Evolutionary conservation across 352 stramenopile species (phyloP).

Genomic region (Globisporangium camurandrum): DNA sequence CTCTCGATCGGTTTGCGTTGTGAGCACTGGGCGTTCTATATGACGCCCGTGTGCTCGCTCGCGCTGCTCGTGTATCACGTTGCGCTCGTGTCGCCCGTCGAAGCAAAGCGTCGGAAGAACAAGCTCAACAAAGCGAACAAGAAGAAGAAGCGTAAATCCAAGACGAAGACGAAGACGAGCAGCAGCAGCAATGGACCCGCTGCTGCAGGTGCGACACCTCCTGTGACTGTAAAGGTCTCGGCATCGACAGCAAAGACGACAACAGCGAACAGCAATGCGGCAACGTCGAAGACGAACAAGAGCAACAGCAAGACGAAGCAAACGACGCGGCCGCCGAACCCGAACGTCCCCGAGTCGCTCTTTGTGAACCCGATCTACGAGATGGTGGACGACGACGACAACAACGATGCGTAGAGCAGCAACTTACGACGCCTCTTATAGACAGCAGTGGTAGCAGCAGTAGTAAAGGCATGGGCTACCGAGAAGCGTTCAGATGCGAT

Average conservation of each 20-base stretch:
- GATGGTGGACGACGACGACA: slow-evolving; percentile 10
- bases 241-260: neutral
- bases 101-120: slow-evolving; percentile 48
- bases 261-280: neutral
- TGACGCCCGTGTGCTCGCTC: slow-evolving; percentile 18
- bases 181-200: slow-evolving; percentile 10
- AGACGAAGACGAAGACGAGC: slow-evolving; percentile 12
- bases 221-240: neutral
- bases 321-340: slow-evolving; percentile 3
- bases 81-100: slow-evolving; percentile 45
- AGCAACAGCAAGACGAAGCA: slow-evolving; percentile 12
- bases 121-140: slow-evolving; percentile 37
- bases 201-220: neutral
- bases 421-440: too few species aligned
- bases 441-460: too few species aligned
- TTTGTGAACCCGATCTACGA: slow-evolving; percentile 17
- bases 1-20: slow-evolving; percentile 33
- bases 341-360: slow-evolving; percentile 13
- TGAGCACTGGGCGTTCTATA: slow-evolving; percentile 49
- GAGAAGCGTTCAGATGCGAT: too few species aligned
- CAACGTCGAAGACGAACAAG: neutral
- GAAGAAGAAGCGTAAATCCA: slow-evolving; percentile 50
- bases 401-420: neutral
- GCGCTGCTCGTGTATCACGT: slow-evolving; percentile 18
- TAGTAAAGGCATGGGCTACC: too few species aligned